These are phyloP conservation scores for Leccinum solheimii DNA, from an alignment of 1,284 basidiomycete genomes.

Conservation along the genomic window DNA sequence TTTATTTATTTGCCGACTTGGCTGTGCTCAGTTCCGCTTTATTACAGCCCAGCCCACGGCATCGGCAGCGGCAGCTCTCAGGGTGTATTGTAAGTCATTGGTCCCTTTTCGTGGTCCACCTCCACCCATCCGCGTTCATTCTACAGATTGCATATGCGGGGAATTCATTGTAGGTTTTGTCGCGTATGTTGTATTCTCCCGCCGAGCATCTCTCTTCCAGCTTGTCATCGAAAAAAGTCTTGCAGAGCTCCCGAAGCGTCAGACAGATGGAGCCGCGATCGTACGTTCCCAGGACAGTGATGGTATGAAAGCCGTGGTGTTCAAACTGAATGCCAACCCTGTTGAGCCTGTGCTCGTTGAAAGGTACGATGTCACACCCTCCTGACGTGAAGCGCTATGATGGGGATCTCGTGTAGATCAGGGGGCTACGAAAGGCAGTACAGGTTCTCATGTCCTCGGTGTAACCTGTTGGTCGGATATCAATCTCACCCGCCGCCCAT, in stretches of 20 bases:
- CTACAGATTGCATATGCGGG: slow-evolving; percentile 78
- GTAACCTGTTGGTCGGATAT: slow-evolving; percentile 71
- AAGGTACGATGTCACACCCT: slow-evolving; percentile 47
- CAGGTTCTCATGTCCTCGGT: slow-evolving; percentile 73
- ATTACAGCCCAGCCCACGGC: slow-evolving; percentile 70
- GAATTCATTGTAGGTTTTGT: slow-evolving; percentile 70
- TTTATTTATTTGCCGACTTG: slow-evolving; percentile 6
- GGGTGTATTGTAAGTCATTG: slow-evolving; percentile 69
- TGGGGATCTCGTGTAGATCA: slow-evolving; percentile 38
- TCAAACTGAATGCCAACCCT: slow-evolving; percentile 72
- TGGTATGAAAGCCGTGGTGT: slow-evolving; percentile 60
- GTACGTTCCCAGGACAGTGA: slow-evolving; percentile 65
- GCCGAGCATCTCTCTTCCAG: slow-evolving; percentile 39
- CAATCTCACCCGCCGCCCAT: slow-evolving; percentile 69
- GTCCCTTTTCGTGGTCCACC: slow-evolving; percentile 3
- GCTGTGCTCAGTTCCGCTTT: slow-evolving; percentile 10
- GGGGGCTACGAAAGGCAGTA: slow-evolving; percentile 75
- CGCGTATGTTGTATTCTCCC: neutral
- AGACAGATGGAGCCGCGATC: slow-evolving; percentile 72
- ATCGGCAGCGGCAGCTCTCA: slow-evolving; percentile 72
- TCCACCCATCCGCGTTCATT: slow-evolving; percentile 15
- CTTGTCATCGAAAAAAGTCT: slow-evolving; percentile 80
- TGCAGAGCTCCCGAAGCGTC: slow-evolving; percentile 64
- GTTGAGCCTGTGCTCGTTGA: slow-evolving; percentile 69
- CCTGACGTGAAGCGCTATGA: slow-evolving; percentile 20